Base-by-base conservation (phyloP, 2,329 filamentous ascomycete genomes). In the Talaromyces sp. region DNA sequence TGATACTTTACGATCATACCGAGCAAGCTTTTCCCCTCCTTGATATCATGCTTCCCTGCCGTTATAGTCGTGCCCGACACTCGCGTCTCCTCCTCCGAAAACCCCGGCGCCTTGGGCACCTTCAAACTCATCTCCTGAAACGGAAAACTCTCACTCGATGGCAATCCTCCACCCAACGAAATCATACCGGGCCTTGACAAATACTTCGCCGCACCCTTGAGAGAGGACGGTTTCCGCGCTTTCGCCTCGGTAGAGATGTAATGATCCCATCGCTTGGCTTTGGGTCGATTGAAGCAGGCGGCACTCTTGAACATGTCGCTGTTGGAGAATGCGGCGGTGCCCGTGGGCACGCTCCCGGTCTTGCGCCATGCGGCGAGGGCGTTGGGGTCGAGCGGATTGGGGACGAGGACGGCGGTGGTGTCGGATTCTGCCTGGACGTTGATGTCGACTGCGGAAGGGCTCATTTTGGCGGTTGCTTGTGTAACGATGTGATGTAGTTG, bases 81-180 rank as follows among this genome's bases (percentile, higher is more conserved):
- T n/a, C 81, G 77, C 0, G 88, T 88, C 62, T 89, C 88, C 35
- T 84, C 79, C 70, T 93, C 90, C 6, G 88, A 87, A 75, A 95
- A 96, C 67, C 86, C 78, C 6, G 89, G 88, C 16, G 87, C 80
- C 1, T 80, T 79, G 16, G 93, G 92, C 1, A 96, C 87, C 70
- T 89, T 91, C 78, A 96, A 79, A 68, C 84, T 85, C 59, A 98
- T 78, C 68, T 90, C 84, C 69, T 94, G 88, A 72, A 98, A 88
- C n/a, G 95, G 95, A 73, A 99, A 99, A 78, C 96, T 92, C 75
- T 94, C 89, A 66, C 91, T 87, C 14, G 92, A 93, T 3, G 95
- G 95, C 22, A 99, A 82, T 3, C 95, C 95, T 60, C 95, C 95
- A 63, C 95, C 95, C 1, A 99, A 88, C 1, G 93, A 97, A 74